Base-by-base conservation (phyloP, 768 basidiomycete genomes). In the Lentinus tigrinus region DNA sequence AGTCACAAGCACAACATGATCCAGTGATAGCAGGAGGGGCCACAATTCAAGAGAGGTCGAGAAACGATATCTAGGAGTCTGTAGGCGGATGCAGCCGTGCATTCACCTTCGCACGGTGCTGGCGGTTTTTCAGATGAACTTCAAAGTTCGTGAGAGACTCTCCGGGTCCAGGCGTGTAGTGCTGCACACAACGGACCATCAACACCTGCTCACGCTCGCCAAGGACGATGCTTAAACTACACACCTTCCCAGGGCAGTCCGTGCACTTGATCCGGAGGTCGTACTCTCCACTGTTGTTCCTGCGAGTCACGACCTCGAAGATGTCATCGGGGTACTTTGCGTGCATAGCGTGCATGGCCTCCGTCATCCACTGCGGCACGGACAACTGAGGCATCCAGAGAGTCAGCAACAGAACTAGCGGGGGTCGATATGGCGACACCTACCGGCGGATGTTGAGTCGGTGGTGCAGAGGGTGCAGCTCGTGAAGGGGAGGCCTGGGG, bases 221-320 rank as follows among this genome's bases (percentile, higher is more conserved):
- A 16, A 40, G 19, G 16, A 40, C 19, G n/a, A 19, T 3, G 39
- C 6, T 8, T 40, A 4, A 21, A 26, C 3, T 24, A 36, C 51
- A 42, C 37, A 93, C 93, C 82, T 95, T 96, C 67, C 93, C 93
- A 63, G 94, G 94, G 73, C 94, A 95, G 71, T 97, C 94, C 63
- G 85, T 68, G 70, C 94, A 97, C 72, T 89, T 94, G 68, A 96
- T 81, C 17, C 93, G 83, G 95, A 95, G 98, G 72, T 96, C 94
- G 5, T 84, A 81, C 23, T 77, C 72, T n/a, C 77, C 79, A 13
- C 75, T 78, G 43, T 81, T 77, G 23, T 57, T 52, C 66, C 84
- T 88, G 28, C 84, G 81, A 34, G 85, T 74, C 31, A 91, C 84
- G 17, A 90, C 83, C 63, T 92, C 89, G 64, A 98, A 95, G 58